A percentile compares a stretch with the other conserved stretches of the same genome.
These are phyloP conservation scores for Scheffersomyces lignicola DNA, from an alignment of 1,139 yeast genomes.

Conservation along the genomic window DNA sequence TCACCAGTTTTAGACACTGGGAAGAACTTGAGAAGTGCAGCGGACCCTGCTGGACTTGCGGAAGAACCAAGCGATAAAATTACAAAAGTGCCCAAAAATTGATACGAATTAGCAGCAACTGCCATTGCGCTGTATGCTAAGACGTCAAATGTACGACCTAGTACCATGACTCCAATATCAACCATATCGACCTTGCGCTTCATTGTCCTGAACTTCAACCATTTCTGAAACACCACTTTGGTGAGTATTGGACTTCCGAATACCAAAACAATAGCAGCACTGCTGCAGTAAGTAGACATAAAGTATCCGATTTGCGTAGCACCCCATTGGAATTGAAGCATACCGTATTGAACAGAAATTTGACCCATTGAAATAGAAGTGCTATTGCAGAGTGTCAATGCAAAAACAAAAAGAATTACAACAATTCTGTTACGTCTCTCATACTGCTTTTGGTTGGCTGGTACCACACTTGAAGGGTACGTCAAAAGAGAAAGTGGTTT, in stretches of 20 bases:
- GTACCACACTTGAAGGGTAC: constrained; percentile 13
- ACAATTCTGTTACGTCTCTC: constrained; percentile 22
- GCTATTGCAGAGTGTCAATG: constrained; percentile 42
- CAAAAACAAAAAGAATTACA: constrained; percentile 44
- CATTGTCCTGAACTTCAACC: constrained; percentile 33
- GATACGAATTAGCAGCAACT: constrained; percentile 13
- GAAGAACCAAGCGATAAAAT: constrained; percentile 32
- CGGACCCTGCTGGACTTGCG: constrained; percentile 29
- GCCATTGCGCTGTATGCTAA: constrained; percentile 32
- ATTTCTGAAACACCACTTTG: constrained; percentile 24
- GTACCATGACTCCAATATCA: constrained; percentile 41
- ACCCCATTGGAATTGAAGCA: constrained; percentile 58
- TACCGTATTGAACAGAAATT: constrained; percentile 52
- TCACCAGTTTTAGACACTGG: constrained; percentile 41
- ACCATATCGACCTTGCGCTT: constrained; percentile 49
- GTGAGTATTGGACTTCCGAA: constrained; percentile 30
- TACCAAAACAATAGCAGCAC: constrained; percentile 20
- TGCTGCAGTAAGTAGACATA: neutral
- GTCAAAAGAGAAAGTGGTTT: constrained; percentile 34
- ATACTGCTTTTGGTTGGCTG: constrained; percentile 11
- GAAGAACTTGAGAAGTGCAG: constrained; percentile 33
- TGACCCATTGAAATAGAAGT: constrained; percentile 37
- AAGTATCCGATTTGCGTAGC: constrained; percentile 52
- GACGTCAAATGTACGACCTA: constrained; percentile 33
- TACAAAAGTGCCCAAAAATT: constrained; percentile 14